These are phyloP conservation scores for Nigrograna mackinnonii DNA, from an alignment of 2,329 filamentous ascomycete genomes.

Conservation along the genomic window DNA sequence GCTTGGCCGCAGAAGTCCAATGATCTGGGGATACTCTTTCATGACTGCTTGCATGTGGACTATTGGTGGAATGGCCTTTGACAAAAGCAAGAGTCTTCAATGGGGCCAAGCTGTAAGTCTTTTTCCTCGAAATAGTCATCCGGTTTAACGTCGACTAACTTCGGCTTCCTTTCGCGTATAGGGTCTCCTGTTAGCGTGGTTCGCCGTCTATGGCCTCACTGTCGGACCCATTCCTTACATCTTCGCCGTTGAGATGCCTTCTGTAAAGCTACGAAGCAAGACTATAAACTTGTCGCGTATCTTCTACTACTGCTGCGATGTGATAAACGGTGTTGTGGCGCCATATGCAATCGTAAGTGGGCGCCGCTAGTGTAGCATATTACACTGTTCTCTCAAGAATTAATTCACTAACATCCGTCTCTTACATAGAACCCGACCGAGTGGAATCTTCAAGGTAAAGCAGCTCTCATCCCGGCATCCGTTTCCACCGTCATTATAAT, in stretches of 20 bases:
- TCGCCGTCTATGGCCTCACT: conserved; percentile 63
- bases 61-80: conserved; percentile 75
- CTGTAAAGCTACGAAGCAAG: conserved; percentile 81
- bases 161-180: conserved; percentile 72
- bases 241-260: conserved; percentile 79
- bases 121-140: no score
- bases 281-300: conserved; percentile 81
- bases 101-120: no score
- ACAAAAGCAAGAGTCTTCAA: conserved; percentile 62
- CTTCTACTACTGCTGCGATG: conserved; percentile 65
- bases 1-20: no score
- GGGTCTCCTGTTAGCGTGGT: conserved; percentile 64
- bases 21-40: no score
- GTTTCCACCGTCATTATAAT: no score
- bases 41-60: no score
- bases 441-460: conserved; percentile 83
- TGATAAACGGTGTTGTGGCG: conserved; percentile 77
- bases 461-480: conserved; percentile 85
- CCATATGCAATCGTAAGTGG: conserved; percentile 58
- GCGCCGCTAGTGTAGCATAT: no score
- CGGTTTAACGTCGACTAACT: no score
- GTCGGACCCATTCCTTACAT: conserved; percentile 56
- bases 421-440: conserved; percentile 51
- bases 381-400: no score
- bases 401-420: conserved; percentile 67